These are phyloP conservation scores for Boletus fagicola DNA, from an alignment of 768 basidiomycete genomes.

Conservation along the genomic window DNA sequence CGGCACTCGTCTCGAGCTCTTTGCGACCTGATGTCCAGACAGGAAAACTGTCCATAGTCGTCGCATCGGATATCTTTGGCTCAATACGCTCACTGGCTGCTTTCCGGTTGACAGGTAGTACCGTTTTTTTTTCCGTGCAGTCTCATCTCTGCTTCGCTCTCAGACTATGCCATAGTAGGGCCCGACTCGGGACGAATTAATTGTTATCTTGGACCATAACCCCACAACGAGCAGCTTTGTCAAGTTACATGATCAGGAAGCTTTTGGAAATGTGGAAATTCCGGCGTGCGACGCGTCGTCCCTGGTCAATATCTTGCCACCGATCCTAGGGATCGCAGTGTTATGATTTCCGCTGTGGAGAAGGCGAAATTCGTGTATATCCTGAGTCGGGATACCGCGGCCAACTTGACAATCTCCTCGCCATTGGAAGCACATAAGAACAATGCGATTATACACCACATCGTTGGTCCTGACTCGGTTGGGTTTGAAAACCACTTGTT, in stretches of 20 bases:
- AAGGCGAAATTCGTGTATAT: conserved; percentile 98
- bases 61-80: conserved; percentile 87
- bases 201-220: conserved; percentile 97
- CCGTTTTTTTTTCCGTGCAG: conserved; percentile 36
- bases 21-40: conserved; percentile 88
- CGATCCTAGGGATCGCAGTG: conserved; percentile 93
- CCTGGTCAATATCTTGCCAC: conserved; percentile 96
- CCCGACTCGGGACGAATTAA: conserved; percentile 97
- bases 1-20: conserved; percentile 88
- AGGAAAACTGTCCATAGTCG: conserved; percentile 80
- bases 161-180: conserved; percentile 97
- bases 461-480: conserved; percentile 93
- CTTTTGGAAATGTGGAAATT: conserved; percentile 96
- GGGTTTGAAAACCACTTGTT: conserved; percentile 98
- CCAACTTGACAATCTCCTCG: conserved; percentile 96
- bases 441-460: conserved; percentile 92
- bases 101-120: conserved; percentile 94
- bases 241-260: conserved; percentile 96
- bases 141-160: conserved; percentile 44
- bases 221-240: conserved; percentile 85
- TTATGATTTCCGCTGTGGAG: conserved; percentile 93
- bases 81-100: conserved; percentile 86
- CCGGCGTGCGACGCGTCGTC: conserved; percentile 91
- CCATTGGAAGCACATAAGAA: conserved; percentile 98
- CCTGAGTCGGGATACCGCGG: conserved; percentile 93